These are phyloP conservation scores for Dorcoceras hygrometricum DNA, from an alignment of 257 asterid species.

Conservation along the genomic window DNA sequence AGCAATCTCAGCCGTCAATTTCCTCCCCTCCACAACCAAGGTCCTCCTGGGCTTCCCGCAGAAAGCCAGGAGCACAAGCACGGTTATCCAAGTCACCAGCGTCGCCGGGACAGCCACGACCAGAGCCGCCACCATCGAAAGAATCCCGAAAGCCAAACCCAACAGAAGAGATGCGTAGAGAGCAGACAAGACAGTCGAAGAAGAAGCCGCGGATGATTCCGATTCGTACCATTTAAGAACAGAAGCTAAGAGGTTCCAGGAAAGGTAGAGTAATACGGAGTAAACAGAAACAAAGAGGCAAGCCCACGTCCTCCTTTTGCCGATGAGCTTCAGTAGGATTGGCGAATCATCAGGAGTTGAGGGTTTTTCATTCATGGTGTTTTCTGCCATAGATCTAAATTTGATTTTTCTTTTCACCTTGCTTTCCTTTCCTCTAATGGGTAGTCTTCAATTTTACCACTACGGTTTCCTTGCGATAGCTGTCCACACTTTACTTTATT, in stretches of 20 bases:
- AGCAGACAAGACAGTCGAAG: conserved; percentile 50
- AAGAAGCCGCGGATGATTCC: conserved; percentile 24
- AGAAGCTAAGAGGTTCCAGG: conserved; percentile 73
- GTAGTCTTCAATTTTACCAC: not conserved
- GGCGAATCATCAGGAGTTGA: not conserved
- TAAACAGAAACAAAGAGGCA: conserved; percentile 64
- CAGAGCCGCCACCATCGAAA: conserved; percentile 79
- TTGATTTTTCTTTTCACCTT: no score
- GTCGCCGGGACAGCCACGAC: conserved; percentile 93
- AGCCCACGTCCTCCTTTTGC: conserved; percentile 82
- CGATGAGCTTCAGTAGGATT: conserved; percentile 48
- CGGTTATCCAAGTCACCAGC: conserved; percentile 78
- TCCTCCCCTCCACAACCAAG: conserved; percentile 72
- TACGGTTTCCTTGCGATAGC: not conserved
- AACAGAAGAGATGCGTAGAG: conserved; percentile 62
- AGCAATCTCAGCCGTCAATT: conserved; percentile 73
- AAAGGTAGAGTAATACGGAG: conserved; percentile 58
- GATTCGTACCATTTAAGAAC: conserved; percentile 59
- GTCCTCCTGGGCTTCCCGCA: conserved; percentile 72
- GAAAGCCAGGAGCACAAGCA: conserved; percentile 70
- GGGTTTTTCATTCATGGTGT: not conserved
- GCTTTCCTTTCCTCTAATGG: not conserved
- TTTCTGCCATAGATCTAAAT: not conserved
- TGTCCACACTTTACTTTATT: not conserved
- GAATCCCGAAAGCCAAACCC: conserved; percentile 70